Conservation (phyloP, 805 yeast species). For the Candida maris region DNA sequence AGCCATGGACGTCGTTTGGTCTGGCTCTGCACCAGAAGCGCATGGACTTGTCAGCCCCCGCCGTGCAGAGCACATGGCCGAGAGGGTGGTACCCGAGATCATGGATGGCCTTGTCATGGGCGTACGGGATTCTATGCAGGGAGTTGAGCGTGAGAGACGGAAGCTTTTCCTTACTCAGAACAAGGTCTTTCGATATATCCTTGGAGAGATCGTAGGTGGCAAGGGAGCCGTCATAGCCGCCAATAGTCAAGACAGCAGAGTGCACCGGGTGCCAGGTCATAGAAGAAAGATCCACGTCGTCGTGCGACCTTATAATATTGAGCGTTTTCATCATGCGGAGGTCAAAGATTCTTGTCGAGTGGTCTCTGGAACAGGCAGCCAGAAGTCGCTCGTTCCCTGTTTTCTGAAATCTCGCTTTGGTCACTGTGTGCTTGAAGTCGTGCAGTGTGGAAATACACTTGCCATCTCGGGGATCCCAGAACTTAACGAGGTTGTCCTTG, state of each 20-base stretch:
- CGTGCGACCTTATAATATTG: slow-evolving; percentile 61
- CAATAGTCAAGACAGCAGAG: slow-evolving; percentile 72
- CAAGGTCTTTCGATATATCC: slow-evolving; percentile 37
- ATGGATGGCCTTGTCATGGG: slow-evolving; percentile 92
- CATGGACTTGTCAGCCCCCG: slow-evolving; percentile 89
- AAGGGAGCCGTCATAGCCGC: slow-evolving; percentile 86
- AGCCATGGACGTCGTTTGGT: slow-evolving; percentile 83
- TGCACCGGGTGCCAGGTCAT: slow-evolving; percentile 93
- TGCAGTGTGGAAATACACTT: slow-evolving; percentile 75
- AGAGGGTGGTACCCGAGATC: slow-evolving; percentile 89
- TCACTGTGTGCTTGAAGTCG: slow-evolving; percentile 93
- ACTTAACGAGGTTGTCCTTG: slow-evolving; percentile 85
- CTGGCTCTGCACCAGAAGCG: slow-evolving; percentile 93
- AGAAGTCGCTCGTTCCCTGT: slow-evolving; percentile 66
- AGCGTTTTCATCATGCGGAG: slow-evolving; percentile 79
- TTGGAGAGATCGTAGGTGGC: slow-evolving; percentile 68
- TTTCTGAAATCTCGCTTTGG: slow-evolving; percentile 73
- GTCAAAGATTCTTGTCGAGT: slow-evolving; percentile 84
- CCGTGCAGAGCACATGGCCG: slow-evolving; percentile 88
- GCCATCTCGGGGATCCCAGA: slow-evolving; percentile 93
- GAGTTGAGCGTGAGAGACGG: slow-evolving; percentile 25
- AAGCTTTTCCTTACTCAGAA: slow-evolving; percentile 13
- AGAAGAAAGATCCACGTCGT: slow-evolving; percentile 79
- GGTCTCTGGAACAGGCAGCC: slow-evolving; percentile 86
- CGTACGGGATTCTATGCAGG: slow-evolving; percentile 71